Evolutionary conservation across 73 alveolate species (phyloP).

Genomic region (Tetrahymena elliotti): DNA sequence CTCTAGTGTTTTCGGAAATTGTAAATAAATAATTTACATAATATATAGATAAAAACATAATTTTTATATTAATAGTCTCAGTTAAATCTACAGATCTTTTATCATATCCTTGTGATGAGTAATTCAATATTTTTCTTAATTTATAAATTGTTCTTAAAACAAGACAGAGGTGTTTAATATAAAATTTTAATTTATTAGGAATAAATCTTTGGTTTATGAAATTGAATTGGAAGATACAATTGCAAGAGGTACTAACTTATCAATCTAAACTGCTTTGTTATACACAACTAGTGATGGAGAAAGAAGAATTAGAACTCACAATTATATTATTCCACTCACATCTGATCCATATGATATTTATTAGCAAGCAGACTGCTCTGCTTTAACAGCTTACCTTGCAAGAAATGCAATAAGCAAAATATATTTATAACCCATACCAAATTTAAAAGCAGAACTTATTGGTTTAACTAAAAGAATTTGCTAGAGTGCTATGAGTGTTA

Average conservation of each 20-base stretch:
- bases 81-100: not conserved
- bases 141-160: no score
- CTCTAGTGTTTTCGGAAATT: conserved; percentile 49
- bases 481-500: not conserved
- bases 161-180: no score
- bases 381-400: not conserved
- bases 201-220: conserved; percentile 22
- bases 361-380: not conserved
- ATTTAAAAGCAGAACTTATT: not conserved
- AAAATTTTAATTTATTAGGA: not conserved
- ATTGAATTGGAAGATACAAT: conserved; percentile 20
- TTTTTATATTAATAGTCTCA: not conserved
- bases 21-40: not conserved
- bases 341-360: not conserved
- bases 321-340: conserved; percentile 30
- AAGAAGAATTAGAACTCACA: conserved; percentile 87
- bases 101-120: conserved; percentile 14
- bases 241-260: conserved; percentile 55
- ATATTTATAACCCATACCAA: not conserved
- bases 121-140: no score
- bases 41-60: not conserved
- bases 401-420: conserved; percentile 1
- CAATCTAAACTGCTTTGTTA: conserved; percentile 79
- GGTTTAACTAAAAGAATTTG: not conserved
- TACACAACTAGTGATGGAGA: conserved; percentile 87